These are phyloP conservation scores for Nitzschia inconspicua DNA, from an alignment of 108 stramenopile genomes.

Conservation along the genomic window DNA sequence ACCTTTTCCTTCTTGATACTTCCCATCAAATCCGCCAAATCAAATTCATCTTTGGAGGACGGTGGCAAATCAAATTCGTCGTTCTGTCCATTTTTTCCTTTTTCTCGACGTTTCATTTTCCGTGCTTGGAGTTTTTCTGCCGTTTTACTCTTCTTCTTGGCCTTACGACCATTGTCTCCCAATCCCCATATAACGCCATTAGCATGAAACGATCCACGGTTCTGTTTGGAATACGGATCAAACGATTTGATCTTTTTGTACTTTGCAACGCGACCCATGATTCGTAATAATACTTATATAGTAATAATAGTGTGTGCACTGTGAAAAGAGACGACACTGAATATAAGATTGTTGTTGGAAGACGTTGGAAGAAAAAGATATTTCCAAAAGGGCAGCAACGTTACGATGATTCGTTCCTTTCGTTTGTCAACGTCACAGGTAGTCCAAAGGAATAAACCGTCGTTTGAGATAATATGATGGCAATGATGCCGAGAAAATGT, in stretches of 20 bases:
- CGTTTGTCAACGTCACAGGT: no score
- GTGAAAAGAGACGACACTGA: no score
- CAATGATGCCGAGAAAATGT: no score
- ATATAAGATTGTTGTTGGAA: no score
- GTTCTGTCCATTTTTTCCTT: background rate
- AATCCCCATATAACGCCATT: slow-evolving; percentile 45
- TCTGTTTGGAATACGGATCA: slow-evolving; percentile 57
- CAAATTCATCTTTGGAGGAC: slow-evolving; percentile 47
- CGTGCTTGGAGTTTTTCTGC: slow-evolving; percentile 28
- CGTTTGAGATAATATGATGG: no score
- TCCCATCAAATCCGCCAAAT: slow-evolving; percentile 44
- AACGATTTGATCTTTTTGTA: slow-evolving; percentile 69
- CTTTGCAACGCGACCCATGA: slow-evolving; percentile 56
- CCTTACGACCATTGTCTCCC: slow-evolving; percentile 40
- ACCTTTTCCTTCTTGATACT: slow-evolving; percentile 39
- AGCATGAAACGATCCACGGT: slow-evolving; percentile 24
- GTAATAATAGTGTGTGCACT: no score
- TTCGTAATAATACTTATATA: no score
- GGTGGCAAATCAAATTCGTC: slow-evolving; percentile 46
- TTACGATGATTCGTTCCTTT: no score
- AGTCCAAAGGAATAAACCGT: no score
- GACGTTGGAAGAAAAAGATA: no score
- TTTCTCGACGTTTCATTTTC: slow-evolving; percentile 3
- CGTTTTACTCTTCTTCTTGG: slow-evolving; percentile 43
- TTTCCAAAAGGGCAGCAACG: no score